Evolutionary conservation across 2,329 filamentous ascomycete species (phyloP), one percentile per base, ranked within the genome.

Genomic region (Calonectria multiphialidica): DNA sequence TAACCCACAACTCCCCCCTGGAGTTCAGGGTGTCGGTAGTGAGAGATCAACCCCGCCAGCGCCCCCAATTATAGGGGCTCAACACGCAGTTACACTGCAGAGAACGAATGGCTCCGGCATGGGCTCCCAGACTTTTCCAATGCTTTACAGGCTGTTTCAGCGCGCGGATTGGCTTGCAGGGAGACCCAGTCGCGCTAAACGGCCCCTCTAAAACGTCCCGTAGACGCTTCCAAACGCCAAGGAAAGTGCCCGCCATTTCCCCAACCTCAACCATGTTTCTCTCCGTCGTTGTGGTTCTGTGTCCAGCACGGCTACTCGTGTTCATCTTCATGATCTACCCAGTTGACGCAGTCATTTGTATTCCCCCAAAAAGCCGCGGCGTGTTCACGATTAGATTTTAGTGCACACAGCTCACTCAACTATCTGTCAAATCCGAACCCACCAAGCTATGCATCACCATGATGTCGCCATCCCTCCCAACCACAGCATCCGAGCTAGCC

Each of bases 201-300:
- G n/a, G 37, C 21, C 25, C 57, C 57, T 33, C 57, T 62, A 16
- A 44, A 42, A 69, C 65, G 45, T 47, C 40, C 57, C 49, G 23
- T 40, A 62, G 23, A 45, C 25, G 10, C 23, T 37, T 55, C 16
- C 53, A 35, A 42, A 50, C 42, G 55, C 44, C 55, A 61, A 50
- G 30, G 35, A 35, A 37, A 9, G 30, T 62, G 30, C 40, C 53
- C 30, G 28, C 40, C 7, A 35, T 55, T 47, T 25, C 42, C 35
- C 66, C 66, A 68, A 68, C 66, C 66, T 63, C 66, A 53, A 50
- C 57, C 49, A 57, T 49, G 63, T 44, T 30, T 30, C 40, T 57
- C 40, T 53, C 35, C 33, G n/a, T 42, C n/a, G 16, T 47, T 33
- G 63, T 25, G 53, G 21, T 23, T 40, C 13, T 3, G n/a, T 59